Evolutionary conservation across 345 rosid genomes (phyloP), one percentile per base, ranked within the genome.

Genomic region (Triadica sebifera): DNA sequence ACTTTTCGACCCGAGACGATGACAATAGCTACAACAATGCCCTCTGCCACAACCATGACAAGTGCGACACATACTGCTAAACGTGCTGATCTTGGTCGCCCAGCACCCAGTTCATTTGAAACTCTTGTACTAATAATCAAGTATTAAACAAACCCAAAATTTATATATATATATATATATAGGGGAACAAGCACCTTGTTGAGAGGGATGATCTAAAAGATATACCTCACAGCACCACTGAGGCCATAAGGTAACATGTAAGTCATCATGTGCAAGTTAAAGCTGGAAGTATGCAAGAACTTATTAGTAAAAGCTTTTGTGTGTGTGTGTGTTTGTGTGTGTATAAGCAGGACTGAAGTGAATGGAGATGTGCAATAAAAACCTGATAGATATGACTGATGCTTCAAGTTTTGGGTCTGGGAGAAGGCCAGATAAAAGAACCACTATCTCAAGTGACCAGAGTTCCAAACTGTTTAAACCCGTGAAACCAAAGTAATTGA

Each of bases 331-430:
- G n/a, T n/a, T n/a, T 29, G 34, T 29, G 2, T 29, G 2, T 29
- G 2, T 2, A 29, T 29, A 29, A 29, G 34, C 34, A 29, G 34
- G 34, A 29, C 34, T 1, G 34, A 2, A 29, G 34, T 29, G 34
- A 29, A 29, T 29, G 1, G 34, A 29, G 34, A 2, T 29, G 34
- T 29, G 34, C 34, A 29, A 29, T 29, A 2, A 29, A 29, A 29
- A 29, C 34, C 89, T 70, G 47, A 84, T 84, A 45, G 89, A 80
- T 8, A 86, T 70, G 41, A 82, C 79, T 5, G 89, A 86, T 17
- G 87, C 77, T 78, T 86, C 81, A 6, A 86, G 69, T 65, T 75
- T 78, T 0, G 89, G 89, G 43, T 86, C 78, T 3, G 87, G 89
- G 65, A 81, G 85, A 67, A 84, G 83, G 47, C 89, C 89, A 16